phyloP scores from a whole-genome alignment of 495 filamentous ascomycete species.

The Hypoxylon fragiforme region DNA sequence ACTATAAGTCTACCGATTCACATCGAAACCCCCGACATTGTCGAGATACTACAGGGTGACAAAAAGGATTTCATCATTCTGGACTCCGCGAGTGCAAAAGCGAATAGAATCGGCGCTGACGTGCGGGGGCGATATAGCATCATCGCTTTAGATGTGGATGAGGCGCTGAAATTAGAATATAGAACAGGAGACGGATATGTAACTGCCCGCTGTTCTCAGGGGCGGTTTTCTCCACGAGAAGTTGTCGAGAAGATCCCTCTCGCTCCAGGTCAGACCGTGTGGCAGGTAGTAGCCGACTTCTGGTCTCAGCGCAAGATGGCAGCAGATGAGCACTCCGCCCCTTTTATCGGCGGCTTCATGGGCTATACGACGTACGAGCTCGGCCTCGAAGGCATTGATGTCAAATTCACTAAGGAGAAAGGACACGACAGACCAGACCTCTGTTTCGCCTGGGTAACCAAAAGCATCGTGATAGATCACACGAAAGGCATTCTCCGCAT shows the following conservation, averaged over 20 bases:
- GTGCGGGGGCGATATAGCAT: constrained; percentile 69
- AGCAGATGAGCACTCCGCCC: constrained; percentile 44
- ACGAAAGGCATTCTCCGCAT: constrained; percentile 60
- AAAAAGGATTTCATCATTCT: constrained; percentile 54
- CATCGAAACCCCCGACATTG: constrained; percentile 50
- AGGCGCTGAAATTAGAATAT: constrained; percentile 58
- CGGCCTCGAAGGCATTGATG: constrained; percentile 65
- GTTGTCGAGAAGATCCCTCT: constrained; percentile 39
- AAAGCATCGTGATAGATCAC: constrained; percentile 82
- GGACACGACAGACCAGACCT: constrained; percentile 68
- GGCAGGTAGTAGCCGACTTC: constrained; percentile 60
- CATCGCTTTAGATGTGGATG: constrained; percentile 60
- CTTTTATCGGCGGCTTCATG: constrained; percentile 91
- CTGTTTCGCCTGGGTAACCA: constrained; percentile 74
- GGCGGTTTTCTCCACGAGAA: constrained; percentile 5
- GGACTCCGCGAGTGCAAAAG: constrained; percentile 56
- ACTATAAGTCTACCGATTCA: constrained; percentile 41
- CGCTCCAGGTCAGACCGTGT: constrained; percentile 48
- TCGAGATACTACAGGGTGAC: constrained; percentile 48
- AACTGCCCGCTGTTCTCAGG: constrained; percentile 25
- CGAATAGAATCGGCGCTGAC: constrained; percentile 40
- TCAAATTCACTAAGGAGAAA: constrained; percentile 40
- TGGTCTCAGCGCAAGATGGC: constrained; percentile 52
- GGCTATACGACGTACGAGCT: constrained; percentile 91
- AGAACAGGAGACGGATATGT: constrained; percentile 47